Evolutionary conservation across 2,329 filamentous ascomycete genomes (phyloP).

Genomic region (Emergomyces pasteurianus): DNA sequence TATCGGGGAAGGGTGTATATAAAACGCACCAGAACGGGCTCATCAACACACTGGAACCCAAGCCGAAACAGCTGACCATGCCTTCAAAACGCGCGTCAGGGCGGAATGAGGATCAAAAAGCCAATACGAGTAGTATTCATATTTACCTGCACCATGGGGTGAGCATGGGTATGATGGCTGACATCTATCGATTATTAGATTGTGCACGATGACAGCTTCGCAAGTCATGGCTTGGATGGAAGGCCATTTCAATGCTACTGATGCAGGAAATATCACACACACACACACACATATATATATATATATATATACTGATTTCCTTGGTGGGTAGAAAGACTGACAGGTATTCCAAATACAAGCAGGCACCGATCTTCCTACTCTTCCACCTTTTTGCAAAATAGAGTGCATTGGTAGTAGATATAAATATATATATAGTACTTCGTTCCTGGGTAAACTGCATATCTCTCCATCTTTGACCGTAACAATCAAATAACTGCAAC

Average conservation of each 20-base stretch:
- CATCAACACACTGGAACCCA: no score
- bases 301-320: no score
- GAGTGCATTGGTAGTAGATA: no score
- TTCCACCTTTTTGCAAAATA: background rate
- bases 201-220: constrained; percentile 43
- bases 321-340: background rate
- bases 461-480: background rate
- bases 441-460: no score
- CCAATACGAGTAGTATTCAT: no score
- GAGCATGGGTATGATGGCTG: constrained; percentile 40
- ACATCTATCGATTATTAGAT: constrained; percentile 48
- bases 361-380: background rate
- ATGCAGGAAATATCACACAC: no score
- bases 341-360: background rate
- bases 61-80: no score
- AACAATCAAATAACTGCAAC: no score
- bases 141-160: constrained; percentile 37
- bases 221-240: constrained; percentile 51
- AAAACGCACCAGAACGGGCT: no score
- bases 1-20: no score
- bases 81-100: constrained; percentile 33
- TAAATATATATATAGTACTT: background rate
- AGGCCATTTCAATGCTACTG: constrained; percentile 42
- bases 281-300: no score
- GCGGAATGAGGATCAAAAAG: background rate